Evolutionary conservation across 768 basidiomycete species (phyloP), one percentile per base, ranked within the genome.

Genomic region (Gloeopeniophorella convolvens): DNA sequence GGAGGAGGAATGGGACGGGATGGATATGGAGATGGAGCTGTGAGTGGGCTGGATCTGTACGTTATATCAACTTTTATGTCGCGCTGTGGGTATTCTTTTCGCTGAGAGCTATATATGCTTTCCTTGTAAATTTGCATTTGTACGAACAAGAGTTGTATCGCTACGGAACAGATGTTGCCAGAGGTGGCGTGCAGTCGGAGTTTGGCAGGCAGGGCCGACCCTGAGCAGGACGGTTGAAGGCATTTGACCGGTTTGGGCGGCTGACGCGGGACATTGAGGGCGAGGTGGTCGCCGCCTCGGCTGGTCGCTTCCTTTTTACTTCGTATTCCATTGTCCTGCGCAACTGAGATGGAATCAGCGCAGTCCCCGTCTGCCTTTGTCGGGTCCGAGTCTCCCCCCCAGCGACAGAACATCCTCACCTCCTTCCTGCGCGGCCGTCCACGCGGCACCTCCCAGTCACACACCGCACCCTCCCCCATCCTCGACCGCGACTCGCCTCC

Each of bases 11-110:
- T 74, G 67, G 70, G 68, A 72, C 45, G 68, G 75, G 42, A 66
- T 70, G 68, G 74, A 75, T 51, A 84, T 87, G 80, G 85, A 83
- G 48, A 82, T 83, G 80, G 80, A 82, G 59, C 78, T 84, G 77
- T 65, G 16, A 15, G 4, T 31, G 10, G 23, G 21, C 16, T 24
- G 32, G 42, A 45, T 35, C 45, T 53, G 51, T 53, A 53, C 23
- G 40, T 47, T 47, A 42, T 44, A 46, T n/a, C n/a, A n/a, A n/a
- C 15, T 33, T 26, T 27, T 20, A 7, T 47, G 32, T 7, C 9
- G 35, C 37, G 13, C 26, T 42, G 51, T 24, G 33, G 33, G 32
- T 45, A 39, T 27, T 40, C 33, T 10, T 48, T 16, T 52, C 40
- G 30, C n/a, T 42, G 26, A 24, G 41, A 30, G 35, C 16, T n/a